Percentiles rank a stretch among this genome's conserved stretches.
phyloP scores from a whole-genome alignment of 73 alveolate species.

The Diophrys appendiculata region DNA sequence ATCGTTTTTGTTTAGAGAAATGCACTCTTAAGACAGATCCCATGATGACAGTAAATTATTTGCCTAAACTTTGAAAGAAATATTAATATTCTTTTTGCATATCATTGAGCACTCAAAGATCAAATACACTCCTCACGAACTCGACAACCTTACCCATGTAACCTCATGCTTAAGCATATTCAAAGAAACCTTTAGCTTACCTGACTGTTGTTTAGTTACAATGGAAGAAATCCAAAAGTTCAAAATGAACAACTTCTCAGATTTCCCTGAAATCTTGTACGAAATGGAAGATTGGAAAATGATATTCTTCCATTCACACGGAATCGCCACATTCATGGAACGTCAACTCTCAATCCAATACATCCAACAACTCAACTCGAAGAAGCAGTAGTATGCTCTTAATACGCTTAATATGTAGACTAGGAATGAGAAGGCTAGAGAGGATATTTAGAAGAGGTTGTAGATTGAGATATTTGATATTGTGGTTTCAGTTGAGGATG shows the following conservation, averaged over 20 bases:
- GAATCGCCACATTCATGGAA: constrained; percentile 19
- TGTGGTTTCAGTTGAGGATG: constrained; percentile 23
- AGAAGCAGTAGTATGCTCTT: constrained; percentile 25
- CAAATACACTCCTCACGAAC: constrained; percentile 33
- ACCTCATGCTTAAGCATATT: constrained; percentile 10
- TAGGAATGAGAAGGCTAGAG: constrained; percentile 48
- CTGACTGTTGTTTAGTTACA: neutral
- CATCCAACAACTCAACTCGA: neutral
- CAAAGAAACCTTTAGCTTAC: no score
- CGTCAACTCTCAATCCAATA: constrained; percentile 13
- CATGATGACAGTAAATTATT: constrained; percentile 8
- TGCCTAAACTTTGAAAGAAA: constrained; percentile 30
- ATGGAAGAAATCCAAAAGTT: neutral
- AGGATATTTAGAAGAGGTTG: constrained; percentile 49
- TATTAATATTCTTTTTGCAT: constrained; percentile 40
- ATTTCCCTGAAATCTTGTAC: constrained; percentile 52
- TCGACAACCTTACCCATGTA: constrained; percentile 13
- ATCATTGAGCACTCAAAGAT: constrained; percentile 38
- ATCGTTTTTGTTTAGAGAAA: constrained; percentile 51
- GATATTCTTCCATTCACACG: constrained; percentile 25
- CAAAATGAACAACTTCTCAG: constrained; percentile 34
- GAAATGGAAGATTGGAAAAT: constrained; percentile 52
- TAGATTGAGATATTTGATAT: constrained; percentile 55
- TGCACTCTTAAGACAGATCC: neutral
- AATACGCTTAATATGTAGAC: constrained; percentile 17